Percentiles rank a stretch among this genome's conserved stretches.
Evolutionary conservation across 2,329 filamentous ascomycete genomes (phyloP).

Genomic region (Paecilomyces dactylethromorphus): DNA sequence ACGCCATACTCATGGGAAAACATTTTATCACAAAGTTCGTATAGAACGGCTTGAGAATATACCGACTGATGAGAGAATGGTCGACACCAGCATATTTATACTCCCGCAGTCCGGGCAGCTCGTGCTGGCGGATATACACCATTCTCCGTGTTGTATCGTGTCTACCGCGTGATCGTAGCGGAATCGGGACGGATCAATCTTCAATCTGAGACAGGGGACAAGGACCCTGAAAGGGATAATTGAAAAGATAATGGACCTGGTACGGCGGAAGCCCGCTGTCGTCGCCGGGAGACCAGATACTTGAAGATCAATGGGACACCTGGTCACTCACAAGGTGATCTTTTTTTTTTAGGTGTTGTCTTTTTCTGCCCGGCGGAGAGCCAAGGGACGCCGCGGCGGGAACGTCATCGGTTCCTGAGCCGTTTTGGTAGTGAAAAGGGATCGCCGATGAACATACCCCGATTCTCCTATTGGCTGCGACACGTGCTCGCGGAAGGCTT

Average conservation of each 20-base stretch:
- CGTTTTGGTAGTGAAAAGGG: neutral
- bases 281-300: neutral
- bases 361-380: neutral
- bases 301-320: neutral
- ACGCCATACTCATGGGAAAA: slow-evolving; percentile 94
- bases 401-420: neutral
- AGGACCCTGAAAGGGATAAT: neutral
- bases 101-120: slow-evolving; percentile 78
- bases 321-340: neutral
- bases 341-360: neutral
- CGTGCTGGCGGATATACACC: slow-evolving; percentile 92
- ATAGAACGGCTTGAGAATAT: slow-evolving; percentile 97
- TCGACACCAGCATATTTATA: slow-evolving; percentile 96
- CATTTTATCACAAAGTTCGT: slow-evolving; percentile 86
- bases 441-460: neutral
- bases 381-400: neutral
- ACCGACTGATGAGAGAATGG: slow-evolving; percentile 81
- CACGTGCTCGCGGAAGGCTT: neutral
- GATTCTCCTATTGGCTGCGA: neutral
- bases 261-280: neutral
- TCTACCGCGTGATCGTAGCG: neutral
- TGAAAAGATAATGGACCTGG: neutral
- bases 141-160: slow-evolving; percentile 43
- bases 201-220: neutral
- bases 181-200: neutral